Evolutionary conservation across 1,284 basidiomycete species (phyloP).

Genomic region (Tausonia pullulans): DNA sequence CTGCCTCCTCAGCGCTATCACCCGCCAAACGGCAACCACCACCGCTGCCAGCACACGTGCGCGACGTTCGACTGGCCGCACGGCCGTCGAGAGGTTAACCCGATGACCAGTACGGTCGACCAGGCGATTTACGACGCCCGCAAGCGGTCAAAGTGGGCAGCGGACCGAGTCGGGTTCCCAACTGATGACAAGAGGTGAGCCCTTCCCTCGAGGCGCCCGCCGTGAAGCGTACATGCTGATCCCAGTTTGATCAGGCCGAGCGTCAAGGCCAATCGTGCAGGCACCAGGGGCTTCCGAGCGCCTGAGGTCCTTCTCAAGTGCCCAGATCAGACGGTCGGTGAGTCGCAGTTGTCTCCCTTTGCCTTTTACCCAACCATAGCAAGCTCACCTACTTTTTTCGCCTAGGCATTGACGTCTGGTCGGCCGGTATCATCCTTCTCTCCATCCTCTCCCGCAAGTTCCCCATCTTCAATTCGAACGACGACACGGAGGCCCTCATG

Average conservation of each 20-base stretch:
- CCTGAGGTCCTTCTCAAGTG: slow-evolving; percentile 96
- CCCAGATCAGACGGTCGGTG: slow-evolving; percentile 81
- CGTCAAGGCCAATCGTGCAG: slow-evolving; percentile 91
- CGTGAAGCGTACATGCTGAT: neutral
- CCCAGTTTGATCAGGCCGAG: slow-evolving; percentile 45
- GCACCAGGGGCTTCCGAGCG: slow-evolving; percentile 91
- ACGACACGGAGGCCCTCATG: slow-evolving; percentile 90
- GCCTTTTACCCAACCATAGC: neutral
- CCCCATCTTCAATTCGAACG: slow-evolving; percentile 86
- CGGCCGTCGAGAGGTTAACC: slow-evolving; percentile 38
- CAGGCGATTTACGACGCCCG: slow-evolving; percentile 52
- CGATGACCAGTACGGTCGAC: slow-evolving; percentile 29
- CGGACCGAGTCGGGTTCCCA: slow-evolving; percentile 34
- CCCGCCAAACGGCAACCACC: slow-evolving; percentile 26
- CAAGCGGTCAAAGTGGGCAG: slow-evolving; percentile 36
- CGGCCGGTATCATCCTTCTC: slow-evolving; percentile 80
- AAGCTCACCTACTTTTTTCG: neutral
- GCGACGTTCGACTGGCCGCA: slow-evolving; percentile 53
- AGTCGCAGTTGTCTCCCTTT: slow-evolving; percentile 25
- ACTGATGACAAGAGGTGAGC: slow-evolving; percentile 35
- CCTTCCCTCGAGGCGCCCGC: neutral
- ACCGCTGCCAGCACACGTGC: slow-evolving; percentile 57
- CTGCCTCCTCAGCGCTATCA: slow-evolving; percentile 29
- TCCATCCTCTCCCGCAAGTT: slow-evolving; percentile 90
- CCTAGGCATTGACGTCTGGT: slow-evolving; percentile 91